Evolutionary conservation across 2,329 filamentous ascomycete genomes (phyloP).

Genomic region (Ramichloridium luteum): DNA sequence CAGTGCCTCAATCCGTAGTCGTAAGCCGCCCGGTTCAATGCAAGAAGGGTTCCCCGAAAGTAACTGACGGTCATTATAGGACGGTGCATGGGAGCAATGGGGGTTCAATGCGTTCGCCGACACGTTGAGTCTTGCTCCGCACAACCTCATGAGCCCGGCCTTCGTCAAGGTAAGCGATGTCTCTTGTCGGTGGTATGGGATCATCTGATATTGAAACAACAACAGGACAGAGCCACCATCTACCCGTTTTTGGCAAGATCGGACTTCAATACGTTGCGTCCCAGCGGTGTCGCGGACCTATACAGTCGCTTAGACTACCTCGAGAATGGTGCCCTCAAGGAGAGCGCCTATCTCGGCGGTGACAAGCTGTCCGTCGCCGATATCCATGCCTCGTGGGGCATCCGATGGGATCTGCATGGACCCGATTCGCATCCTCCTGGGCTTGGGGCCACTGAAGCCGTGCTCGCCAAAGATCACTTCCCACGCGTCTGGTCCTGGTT

Average conservation of each 20-base stretch:
- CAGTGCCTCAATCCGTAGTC: neutral
- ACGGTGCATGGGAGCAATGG: slow-evolving; percentile 2
- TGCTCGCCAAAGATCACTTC: neutral
- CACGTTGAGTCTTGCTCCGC: slow-evolving; percentile 1
- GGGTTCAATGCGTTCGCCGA: slow-evolving; percentile 1
- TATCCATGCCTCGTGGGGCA: slow-evolving; percentile 2
- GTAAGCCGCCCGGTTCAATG: neutral
- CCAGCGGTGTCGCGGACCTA: slow-evolving; percentile 1
- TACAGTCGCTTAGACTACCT: slow-evolving; percentile 1
- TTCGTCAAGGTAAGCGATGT: too few species aligned
- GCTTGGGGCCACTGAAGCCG: neutral
- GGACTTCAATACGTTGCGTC: slow-evolving; percentile 1
- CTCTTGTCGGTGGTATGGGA: too few species aligned
- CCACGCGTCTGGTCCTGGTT: neutral
- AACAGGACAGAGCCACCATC: slow-evolving; percentile 1
- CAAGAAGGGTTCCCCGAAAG: neutral
- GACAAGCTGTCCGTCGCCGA: neutral
- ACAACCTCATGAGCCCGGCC: neutral
- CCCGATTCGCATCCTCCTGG: slow-evolving; percentile 1
- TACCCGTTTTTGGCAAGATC: slow-evolving; percentile 1
- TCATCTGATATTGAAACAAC: too few species aligned
- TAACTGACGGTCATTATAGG: neutral
- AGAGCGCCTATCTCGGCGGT: slow-evolving; percentile 2
- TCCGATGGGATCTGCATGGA: slow-evolving; percentile 2
- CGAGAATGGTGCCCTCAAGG: slow-evolving; percentile 1